A percentile compares a stretch with the other conserved stretches of the same genome.
Conservation (phyloP, 176 grass and related monocot genomes). For the Oryza meyeriana region DNA sequence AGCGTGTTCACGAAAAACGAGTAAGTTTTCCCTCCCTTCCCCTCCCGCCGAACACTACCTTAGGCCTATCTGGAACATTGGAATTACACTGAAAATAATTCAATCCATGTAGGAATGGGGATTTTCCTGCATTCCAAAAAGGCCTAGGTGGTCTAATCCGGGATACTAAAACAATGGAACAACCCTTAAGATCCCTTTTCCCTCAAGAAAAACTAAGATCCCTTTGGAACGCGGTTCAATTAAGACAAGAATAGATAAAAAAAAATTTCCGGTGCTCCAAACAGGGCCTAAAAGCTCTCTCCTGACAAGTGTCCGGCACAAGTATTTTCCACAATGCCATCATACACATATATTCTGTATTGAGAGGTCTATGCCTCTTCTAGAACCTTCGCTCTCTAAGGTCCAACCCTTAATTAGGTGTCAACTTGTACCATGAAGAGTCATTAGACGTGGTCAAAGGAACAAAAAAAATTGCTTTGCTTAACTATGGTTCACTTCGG, state of each 20-base stretch:
- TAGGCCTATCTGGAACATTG: background rate
- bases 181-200: background rate
- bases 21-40: too few species aligned
- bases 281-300: background rate
- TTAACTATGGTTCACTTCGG: background rate
- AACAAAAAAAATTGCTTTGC: background rate
- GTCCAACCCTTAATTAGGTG: background rate
- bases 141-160: background rate
- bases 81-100: background rate
- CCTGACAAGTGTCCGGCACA: background rate
- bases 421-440: background rate
- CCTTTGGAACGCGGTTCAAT: background rate
- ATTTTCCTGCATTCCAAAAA: background rate
- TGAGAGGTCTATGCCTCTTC: background rate
- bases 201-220: background rate
- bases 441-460: background rate
- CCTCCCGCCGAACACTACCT: too few species aligned
- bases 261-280: background rate
- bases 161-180: background rate
- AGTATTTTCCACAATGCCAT: constrained; percentile 4
- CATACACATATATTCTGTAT: background rate
- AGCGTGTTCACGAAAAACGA: too few species aligned
- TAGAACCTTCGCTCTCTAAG: background rate
- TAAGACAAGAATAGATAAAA: background rate
- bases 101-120: background rate